A percentile compares a stretch with the other conserved stretches of the same genome.
Evolutionary conservation across 352 stramenopile species (phyloP).

Genomic region (Lagenidium sp.): DNA sequence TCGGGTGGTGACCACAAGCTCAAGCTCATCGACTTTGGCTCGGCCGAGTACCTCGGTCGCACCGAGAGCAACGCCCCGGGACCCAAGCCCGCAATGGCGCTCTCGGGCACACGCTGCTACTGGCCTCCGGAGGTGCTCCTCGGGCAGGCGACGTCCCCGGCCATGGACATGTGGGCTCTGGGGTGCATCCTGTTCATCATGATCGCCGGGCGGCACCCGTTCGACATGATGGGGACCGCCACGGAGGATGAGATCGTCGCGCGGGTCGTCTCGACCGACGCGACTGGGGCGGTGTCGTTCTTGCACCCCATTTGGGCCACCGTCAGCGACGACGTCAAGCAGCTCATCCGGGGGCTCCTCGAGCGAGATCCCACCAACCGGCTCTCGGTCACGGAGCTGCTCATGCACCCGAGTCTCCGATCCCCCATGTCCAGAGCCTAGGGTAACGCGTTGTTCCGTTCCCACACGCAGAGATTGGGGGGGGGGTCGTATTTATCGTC

Average conservation of each 20-base stretch:
- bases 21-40: slow-evolving; percentile 88
- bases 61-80: slow-evolving; percentile 2
- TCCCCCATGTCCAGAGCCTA: too few species aligned
- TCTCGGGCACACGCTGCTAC: slow-evolving; percentile 81
- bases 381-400: slow-evolving; percentile 44
- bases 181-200: slow-evolving; percentile 87
- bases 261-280: slow-evolving; percentile 28
- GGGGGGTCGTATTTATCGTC: too few species aligned
- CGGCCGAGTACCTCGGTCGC: slow-evolving; percentile 20
- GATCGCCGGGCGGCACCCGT: slow-evolving; percentile 76
- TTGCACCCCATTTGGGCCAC: slow-evolving; percentile 37
- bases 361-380: slow-evolving; percentile 55
- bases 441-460: too few species aligned
- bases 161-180: slow-evolving; percentile 86
- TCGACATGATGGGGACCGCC: slow-evolving; percentile 70
- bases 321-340: slow-evolving; percentile 45
- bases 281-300: slow-evolving; percentile 41
- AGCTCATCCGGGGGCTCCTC: slow-evolving; percentile 54
- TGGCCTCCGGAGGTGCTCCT: slow-evolving; percentile 74
- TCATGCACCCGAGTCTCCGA: slow-evolving; percentile 20
- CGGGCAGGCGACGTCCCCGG: slow-evolving; percentile 38
- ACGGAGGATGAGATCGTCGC: slow-evolving; percentile 71
- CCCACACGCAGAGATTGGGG: too few species aligned
- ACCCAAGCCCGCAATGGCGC: slow-evolving; percentile 10
- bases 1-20: slow-evolving; percentile 19